These are phyloP conservation scores for Diplocarpon rosae DNA, from an alignment of 2,329 filamentous ascomycete species.

Conservation along the genomic window DNA sequence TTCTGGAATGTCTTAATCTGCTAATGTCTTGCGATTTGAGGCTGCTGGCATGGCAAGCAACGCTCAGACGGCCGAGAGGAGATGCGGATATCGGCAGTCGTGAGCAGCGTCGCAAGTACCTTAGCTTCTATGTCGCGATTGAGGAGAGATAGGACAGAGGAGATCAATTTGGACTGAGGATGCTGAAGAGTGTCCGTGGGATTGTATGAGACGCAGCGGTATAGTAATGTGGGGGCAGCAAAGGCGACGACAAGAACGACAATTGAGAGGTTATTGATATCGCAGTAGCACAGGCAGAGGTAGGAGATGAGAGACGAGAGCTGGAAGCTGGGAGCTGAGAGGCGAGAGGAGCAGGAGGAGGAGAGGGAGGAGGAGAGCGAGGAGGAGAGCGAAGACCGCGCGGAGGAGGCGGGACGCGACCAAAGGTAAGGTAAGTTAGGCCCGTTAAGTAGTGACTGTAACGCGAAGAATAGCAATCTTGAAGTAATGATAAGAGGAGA, in stretches of 20 bases:
- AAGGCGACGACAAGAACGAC: not conserved
- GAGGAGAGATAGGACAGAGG: not conserved
- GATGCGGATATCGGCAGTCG: slow-evolving; percentile 18
- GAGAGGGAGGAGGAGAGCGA: not conserved
- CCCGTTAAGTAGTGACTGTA: no score
- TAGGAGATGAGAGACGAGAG: not conserved
- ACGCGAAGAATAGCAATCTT: no score
- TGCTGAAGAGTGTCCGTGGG: not conserved
- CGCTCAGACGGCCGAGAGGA: slow-evolving; percentile 10
- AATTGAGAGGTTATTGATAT: slow-evolving; percentile 3
- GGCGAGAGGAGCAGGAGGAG: not conserved
- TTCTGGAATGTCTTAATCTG: slow-evolving; percentile 18
- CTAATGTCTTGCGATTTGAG: slow-evolving; percentile 3
- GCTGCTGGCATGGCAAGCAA: slow-evolving; percentile 5
- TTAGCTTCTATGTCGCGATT: slow-evolving; percentile 13
- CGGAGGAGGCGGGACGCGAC: no score
- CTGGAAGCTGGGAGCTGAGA: not conserved
- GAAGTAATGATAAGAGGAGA: not conserved
- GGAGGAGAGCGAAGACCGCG: not conserved
- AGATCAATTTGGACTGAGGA: not conserved
- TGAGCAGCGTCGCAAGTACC: slow-evolving; percentile 5
- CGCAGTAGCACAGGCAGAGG: not conserved
- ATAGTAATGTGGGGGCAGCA: not conserved
- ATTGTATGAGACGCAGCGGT: not conserved
- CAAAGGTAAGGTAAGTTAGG: no score